Conservation (phyloP, 495 filamentous ascomycete species). For the Opeltia flavorubescens region DNA sequence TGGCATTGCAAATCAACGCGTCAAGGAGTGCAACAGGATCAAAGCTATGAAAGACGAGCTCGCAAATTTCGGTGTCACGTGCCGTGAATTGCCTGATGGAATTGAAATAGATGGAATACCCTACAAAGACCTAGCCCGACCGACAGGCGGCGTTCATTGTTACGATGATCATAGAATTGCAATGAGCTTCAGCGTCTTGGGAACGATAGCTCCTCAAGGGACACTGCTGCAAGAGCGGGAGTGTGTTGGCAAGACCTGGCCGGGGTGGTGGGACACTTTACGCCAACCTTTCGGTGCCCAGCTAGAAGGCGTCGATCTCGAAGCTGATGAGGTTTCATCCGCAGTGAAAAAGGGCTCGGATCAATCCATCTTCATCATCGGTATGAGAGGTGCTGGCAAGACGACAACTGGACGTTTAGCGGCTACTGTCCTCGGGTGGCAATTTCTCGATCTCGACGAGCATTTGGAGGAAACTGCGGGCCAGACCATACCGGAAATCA, state of each 20-base stretch:
- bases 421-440: conserved; percentile 53
- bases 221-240: conserved; percentile 76
- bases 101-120: conserved; percentile 70
- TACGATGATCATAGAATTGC: conserved; percentile 98
- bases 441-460: conserved; percentile 75
- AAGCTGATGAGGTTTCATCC: conserved; percentile 20
- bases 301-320: conserved; percentile 57
- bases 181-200: conserved; percentile 94
- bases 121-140: conserved; percentile 41
- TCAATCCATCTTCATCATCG: conserved; percentile 80
- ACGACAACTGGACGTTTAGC: conserved; percentile 85
- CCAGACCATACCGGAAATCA: conserved; percentile 72
- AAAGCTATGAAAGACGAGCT: conserved; percentile 91
- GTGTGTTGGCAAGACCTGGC: conserved; percentile 98
- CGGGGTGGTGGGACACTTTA: conserved; percentile 92
- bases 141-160: conserved; percentile 63
- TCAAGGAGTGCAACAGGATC: conserved; percentile 98
- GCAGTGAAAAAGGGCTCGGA: conserved; percentile 25
- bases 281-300: conserved; percentile 58
- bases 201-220: conserved; percentile 55
- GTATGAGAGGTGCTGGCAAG: conserved; percentile 96
- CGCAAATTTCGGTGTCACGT: conserved; percentile 85
- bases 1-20: conserved; percentile 96
- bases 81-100: conserved; percentile 80
- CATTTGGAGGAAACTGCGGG: conserved; percentile 62